Base-by-base conservation (phyloP, 495 filamentous ascomycete species). In the Geopyxis carbonaria region DNA sequence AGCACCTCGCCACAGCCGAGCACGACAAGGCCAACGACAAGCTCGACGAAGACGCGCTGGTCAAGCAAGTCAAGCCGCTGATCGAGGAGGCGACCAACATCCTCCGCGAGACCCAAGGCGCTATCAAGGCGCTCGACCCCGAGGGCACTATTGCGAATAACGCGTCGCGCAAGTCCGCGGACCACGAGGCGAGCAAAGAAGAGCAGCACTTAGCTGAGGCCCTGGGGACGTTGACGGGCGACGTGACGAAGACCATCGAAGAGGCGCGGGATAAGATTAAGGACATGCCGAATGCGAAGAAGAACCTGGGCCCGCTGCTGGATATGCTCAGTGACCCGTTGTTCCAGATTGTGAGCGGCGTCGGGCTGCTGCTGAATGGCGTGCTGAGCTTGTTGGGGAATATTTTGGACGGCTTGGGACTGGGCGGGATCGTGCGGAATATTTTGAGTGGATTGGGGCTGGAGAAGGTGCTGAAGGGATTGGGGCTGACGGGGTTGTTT, bases 331-430 rank as follows among this genome's bases (percentile, higher is more conserved):
- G n/a, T 1, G 73, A 93, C 63, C 85, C 85, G 11, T 64, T 93
- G 15, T 81, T 84, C 69, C 85, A 93, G 67, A 93, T 93, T 57
- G 67, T 94, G 42, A 83, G 85, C 4, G 86, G 80, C 11, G 86
- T 94, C 10, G 86, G 86, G 7, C 60, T 94, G 39, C 59, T 94
- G 39, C 61, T 94, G 31, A 74, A 64, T 20, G 86, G 86, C 55
- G 86, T 94, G 5, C 62, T 94, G 2, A 72, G 72, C 2, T 65
- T 94, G 4, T 80, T 93, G 10, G 86, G 81, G 36, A 73, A 72
- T 54, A 57, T 92, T 40, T 58, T 67, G 45, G 75, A 80, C 38
- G 82, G 77, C 1, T 70, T 93, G n/a, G 85, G 85, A 39, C 68
- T 93, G 1, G 84, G 85, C 36, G 77, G 78, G 7, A 49, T 93